Conservation (phyloP, 1,284 basidiomycete species). For the Leccinum angustisporum region DNA sequence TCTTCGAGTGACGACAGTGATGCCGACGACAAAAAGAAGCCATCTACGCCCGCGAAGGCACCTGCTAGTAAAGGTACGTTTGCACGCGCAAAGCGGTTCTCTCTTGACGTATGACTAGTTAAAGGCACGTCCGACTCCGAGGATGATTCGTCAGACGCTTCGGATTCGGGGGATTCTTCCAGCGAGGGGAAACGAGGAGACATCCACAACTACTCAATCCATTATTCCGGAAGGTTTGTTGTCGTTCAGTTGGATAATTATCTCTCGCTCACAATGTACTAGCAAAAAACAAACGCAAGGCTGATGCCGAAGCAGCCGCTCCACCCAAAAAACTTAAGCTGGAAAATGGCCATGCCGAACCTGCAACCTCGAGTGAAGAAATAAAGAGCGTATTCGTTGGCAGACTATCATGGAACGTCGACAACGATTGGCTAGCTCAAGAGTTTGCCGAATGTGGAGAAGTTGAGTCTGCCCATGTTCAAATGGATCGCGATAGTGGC, state of each 20-base stretch:
- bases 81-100: not conserved
- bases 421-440: constrained; percentile 92
- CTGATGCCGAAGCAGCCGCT: constrained; percentile 58
- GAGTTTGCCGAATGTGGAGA: constrained; percentile 92
- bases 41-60: not conserved
- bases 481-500: constrained; percentile 88
- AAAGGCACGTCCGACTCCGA: constrained; percentile 2
- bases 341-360: constrained; percentile 52
- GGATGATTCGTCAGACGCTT: constrained; percentile 7
- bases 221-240: constrained; percentile 13
- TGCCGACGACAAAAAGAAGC: not conserved
- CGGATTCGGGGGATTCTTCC: constrained; percentile 21
- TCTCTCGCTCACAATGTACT: constrained; percentile 18
- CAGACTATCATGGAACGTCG: constrained; percentile 94
- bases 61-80: not conserved
- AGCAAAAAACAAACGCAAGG: constrained; percentile 78
- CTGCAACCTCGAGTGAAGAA: constrained; percentile 47
- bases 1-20: not conserved
- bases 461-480: constrained; percentile 84
- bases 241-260: constrained; percentile 24
- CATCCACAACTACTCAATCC: not conserved
- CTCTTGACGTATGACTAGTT: not conserved
- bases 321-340: constrained; percentile 85
- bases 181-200: not conserved
- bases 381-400: constrained; percentile 89